Evolutionary conservation across 2,329 filamentous ascomycete genomes (phyloP).

Genomic region (Cryoendolithus antarcticus): DNA sequence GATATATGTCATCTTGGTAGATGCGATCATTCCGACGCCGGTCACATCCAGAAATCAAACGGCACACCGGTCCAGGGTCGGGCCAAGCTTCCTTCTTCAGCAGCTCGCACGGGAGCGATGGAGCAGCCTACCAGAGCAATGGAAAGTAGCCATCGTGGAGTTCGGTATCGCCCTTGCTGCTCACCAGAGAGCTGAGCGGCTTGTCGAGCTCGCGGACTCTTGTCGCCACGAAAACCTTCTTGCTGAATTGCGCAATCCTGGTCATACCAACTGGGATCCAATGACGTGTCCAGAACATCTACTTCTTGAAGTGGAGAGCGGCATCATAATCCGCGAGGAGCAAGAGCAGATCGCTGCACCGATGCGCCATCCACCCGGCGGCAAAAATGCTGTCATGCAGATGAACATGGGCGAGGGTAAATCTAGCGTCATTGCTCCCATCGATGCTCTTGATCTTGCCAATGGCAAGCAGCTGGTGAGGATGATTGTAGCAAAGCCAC

Average conservation of each 20-base stretch:
- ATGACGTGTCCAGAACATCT: conserved; percentile 48
- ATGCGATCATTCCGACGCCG: too few species aligned
- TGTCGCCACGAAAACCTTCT: too few species aligned
- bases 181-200: conserved; percentile 34
- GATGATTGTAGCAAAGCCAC: conserved; percentile 43
- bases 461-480: conserved; percentile 35
- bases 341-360: conserved; percentile 51
- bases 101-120: conserved; percentile 31
- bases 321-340: conserved; percentile 48
- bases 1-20: too few species aligned
- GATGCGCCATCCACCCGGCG: conserved; percentile 43
- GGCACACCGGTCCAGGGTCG: conserved; percentile 37
- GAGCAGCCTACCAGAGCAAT: conserved; percentile 20
- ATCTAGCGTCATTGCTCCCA: conserved; percentile 55
- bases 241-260: conserved; percentile 26
- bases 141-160: conserved; percentile 30
- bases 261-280: conserved; percentile 46
- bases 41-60: too few species aligned
- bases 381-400: conserved; percentile 46
- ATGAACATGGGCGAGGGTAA: conserved; percentile 64
- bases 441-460: conserved; percentile 38
- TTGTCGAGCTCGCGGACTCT: conserved; percentile 36
- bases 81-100: conserved; percentile 33
- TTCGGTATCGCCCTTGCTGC: conserved; percentile 34
- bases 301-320: conserved; percentile 52